A percentile compares a stretch with the other conserved stretches of the same genome.
Conservation (phyloP, 495 filamentous ascomycete genomes). For the Podospora pseudoanserina region DNA sequence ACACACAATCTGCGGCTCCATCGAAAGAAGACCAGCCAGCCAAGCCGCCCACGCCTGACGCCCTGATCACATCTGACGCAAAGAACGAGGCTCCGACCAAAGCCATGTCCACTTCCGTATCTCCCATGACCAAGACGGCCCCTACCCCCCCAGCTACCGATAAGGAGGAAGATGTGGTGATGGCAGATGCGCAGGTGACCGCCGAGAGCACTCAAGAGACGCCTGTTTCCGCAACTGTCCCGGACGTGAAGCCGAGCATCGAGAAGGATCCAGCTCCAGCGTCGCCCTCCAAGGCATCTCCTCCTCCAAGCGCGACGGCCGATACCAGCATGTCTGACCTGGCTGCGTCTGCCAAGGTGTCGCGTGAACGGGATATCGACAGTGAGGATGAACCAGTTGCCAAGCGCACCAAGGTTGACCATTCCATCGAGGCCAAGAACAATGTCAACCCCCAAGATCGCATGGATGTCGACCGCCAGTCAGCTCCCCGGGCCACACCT, state of each 20-base stretch:
- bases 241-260: constrained; percentile 25
- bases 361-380: constrained; percentile 70
- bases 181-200: constrained; percentile 26
- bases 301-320: constrained; percentile 19
- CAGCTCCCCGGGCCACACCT: neutral
- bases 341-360: constrained; percentile 48
- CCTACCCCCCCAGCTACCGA: neutral
- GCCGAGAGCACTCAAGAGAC: constrained; percentile 32
- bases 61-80: neutral
- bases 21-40: neutral
- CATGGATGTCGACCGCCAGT: constrained; percentile 23
- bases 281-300: constrained; percentile 14
- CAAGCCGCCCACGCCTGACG: neutral
- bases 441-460: constrained; percentile 4
- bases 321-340: constrained; percentile 41
- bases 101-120: neutral
- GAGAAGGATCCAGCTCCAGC: constrained; percentile 20
- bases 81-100: neutral
- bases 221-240: constrained; percentile 18
- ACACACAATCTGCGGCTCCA: neutral
- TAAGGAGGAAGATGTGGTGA: constrained; percentile 30
- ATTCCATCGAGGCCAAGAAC: constrained; percentile 27
- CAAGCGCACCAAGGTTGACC: constrained; percentile 63
- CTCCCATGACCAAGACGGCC: neutral
- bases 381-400: constrained; percentile 67